These are phyloP conservation scores for Yamadazyma siamensis DNA, from an alignment of 1,139 yeast genomes.

Conservation along the genomic window DNA sequence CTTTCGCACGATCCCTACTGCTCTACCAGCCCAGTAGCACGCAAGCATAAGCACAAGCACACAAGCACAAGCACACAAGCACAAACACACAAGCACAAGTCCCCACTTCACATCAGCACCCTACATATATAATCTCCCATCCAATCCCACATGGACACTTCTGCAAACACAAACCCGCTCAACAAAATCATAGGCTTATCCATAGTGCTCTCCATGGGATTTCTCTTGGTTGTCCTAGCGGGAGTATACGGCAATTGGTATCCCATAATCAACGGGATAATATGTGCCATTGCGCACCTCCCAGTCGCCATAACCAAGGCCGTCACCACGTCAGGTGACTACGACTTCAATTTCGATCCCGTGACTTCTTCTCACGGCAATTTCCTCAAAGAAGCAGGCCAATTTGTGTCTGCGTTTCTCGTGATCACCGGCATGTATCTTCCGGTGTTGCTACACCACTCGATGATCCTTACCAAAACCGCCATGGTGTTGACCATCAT, in stretches of 20 bases:
- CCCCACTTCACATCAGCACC: too few relatives aligned
- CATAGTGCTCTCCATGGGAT: slow-evolving; percentile 72
- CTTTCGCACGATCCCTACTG: too few relatives aligned
- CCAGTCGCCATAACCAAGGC: slow-evolving; percentile 52
- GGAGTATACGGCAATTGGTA: slow-evolving; percentile 77
- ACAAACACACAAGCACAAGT: background rate
- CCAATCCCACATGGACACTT: background rate
- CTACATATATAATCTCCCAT: too few relatives aligned
- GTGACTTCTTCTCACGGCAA: slow-evolving; percentile 26
- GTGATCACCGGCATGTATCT: slow-evolving; percentile 64
- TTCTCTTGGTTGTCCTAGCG: slow-evolving; percentile 72
- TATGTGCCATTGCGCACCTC: slow-evolving; percentile 60
- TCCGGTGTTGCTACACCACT: slow-evolving; percentile 66
- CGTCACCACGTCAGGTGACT: slow-evolving; percentile 29
- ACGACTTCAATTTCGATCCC: slow-evolving; percentile 47
- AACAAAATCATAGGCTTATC: slow-evolving; percentile 74
- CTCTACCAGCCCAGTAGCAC: too few relatives aligned
- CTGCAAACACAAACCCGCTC: slow-evolving; percentile 47
- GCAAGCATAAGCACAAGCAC: background rate
- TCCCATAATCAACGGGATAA: slow-evolving; percentile 59
- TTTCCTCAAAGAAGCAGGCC: slow-evolving; percentile 55
- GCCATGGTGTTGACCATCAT: slow-evolving; percentile 62
- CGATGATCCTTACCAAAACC: slow-evolving; percentile 51
- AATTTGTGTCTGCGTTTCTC: slow-evolving; percentile 65
- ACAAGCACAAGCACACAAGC: background rate